A percentile compares a stretch with the other conserved stretches of the same genome.
Evolutionary conservation across 257 asterid genomes (phyloP).

Genomic region (Solanum chmielewskii): DNA sequence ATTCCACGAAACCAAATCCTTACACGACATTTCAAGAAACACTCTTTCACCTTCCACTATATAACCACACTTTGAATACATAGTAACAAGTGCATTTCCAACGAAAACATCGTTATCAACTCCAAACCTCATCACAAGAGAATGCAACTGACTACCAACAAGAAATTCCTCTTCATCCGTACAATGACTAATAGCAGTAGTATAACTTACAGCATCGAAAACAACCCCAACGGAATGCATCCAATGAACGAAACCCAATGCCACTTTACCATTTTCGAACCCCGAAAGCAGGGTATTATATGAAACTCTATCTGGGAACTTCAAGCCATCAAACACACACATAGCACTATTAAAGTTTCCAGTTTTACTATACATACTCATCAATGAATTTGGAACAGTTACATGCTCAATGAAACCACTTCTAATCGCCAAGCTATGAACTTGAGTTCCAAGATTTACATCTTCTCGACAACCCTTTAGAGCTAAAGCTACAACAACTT

Average conservation of each 20-base stretch:
- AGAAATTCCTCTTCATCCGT: slow-evolving; percentile 35
- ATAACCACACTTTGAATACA: slow-evolving; percentile 61
- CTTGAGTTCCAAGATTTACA: slow-evolving; percentile 40
- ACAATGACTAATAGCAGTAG: slow-evolving; percentile 58
- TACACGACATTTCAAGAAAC: slow-evolving; percentile 39
- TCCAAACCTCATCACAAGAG: slow-evolving; percentile 41
- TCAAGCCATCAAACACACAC: slow-evolving; percentile 31
- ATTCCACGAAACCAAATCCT: slow-evolving; percentile 88
- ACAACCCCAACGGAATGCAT: slow-evolving; percentile 47
- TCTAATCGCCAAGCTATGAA: slow-evolving; percentile 50
- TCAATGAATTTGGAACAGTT: slow-evolving; percentile 69
- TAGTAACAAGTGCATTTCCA: slow-evolving; percentile 68
- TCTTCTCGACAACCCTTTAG: slow-evolving; percentile 54
- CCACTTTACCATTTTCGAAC: slow-evolving; percentile 38
- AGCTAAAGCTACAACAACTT: slow-evolving; percentile 58
- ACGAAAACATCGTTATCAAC: slow-evolving; percentile 40
- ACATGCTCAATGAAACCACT: slow-evolving; percentile 29
- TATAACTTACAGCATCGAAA: slow-evolving; percentile 65
- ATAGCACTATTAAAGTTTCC: slow-evolving; percentile 31
- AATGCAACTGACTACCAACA: slow-evolving; percentile 58
- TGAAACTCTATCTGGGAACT: slow-evolving; percentile 68
- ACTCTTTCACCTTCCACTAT: slow-evolving; percentile 47
- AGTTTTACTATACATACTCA: slow-evolving; percentile 71
- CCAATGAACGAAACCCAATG: slow-evolving; percentile 39
- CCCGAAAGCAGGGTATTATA: slow-evolving; percentile 77